Conservation (phyloP, 1,284 basidiomycete species). For the Termitomyces sp. region DNA sequence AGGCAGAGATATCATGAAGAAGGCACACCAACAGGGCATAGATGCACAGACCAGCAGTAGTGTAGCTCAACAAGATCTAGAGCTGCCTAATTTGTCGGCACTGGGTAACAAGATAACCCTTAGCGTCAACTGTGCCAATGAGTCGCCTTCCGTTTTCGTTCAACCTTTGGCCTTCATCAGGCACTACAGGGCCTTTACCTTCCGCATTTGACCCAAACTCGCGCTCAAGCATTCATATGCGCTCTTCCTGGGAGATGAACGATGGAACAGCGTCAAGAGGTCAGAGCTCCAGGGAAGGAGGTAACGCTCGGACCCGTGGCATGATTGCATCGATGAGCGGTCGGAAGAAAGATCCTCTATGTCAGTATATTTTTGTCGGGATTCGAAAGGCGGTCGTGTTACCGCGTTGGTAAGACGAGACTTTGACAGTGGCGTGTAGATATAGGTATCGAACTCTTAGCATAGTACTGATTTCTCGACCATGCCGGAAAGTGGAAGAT, state of each 20-base stretch:
- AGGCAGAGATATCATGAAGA: neutral
- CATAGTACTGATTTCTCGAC: constrained; percentile 53
- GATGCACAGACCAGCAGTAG: constrained; percentile 49
- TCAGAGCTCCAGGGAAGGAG: constrained; percentile 33
- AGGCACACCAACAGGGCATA: constrained; percentile 51
- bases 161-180: constrained; percentile 25
- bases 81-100: constrained; percentile 53
- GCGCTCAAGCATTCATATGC: constrained; percentile 62
- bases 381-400: constrained; percentile 34
- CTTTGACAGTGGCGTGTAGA: constrained; percentile 30
- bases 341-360: constrained; percentile 13
- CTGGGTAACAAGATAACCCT: constrained; percentile 53
- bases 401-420: constrained; percentile 24
- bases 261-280: constrained; percentile 36
- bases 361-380: constrained; percentile 28
- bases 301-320: constrained; percentile 34
- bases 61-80: constrained; percentile 46
- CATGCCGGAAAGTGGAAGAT: constrained; percentile 57
- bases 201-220: constrained; percentile 47
- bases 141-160: constrained; percentile 43
- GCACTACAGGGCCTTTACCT: constrained; percentile 20
- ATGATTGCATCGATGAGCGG: constrained; percentile 24
- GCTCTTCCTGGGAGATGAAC: constrained; percentile 61
- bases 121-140: constrained; percentile 52
- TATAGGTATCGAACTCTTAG: constrained; percentile 21